These are phyloP conservation scores for Fusarium sp. DNA, from an alignment of 2,329 filamentous ascomycete species.

Conservation along the genomic window DNA sequence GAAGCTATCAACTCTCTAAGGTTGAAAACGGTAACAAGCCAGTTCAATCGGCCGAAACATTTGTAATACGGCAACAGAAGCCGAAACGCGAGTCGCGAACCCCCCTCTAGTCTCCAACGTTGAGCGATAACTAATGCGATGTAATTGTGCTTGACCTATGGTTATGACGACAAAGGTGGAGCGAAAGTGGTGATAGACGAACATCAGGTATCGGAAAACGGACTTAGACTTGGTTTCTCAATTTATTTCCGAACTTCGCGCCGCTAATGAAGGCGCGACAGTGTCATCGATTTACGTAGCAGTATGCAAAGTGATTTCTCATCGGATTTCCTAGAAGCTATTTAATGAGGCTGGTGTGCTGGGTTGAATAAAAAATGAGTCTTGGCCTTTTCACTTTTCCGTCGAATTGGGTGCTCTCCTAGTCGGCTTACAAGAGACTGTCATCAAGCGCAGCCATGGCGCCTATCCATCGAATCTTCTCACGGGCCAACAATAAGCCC, in stretches of 20 bases:
- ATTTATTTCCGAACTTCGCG: conserved; percentile 11
- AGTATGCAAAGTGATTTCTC: not conserved
- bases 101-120: not conserved
- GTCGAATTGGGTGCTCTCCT: not conserved
- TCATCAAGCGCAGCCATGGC: conserved; percentile 15
- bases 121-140: not conserved
- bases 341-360: not conserved
- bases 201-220: conserved; percentile 19
- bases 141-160: conserved; percentile 13
- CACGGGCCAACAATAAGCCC: conserved; percentile 29
- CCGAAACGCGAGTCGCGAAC: conserved; percentile 26
- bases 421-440: not conserved
- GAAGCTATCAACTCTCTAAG: not conserved
- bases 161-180: conserved; percentile 33
- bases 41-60: conserved; percentile 16
- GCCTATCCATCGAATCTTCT: conserved; percentile 32
- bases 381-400: conserved; percentile 2
- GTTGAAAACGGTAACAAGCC: not conserved
- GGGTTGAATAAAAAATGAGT: conserved; percentile 1
- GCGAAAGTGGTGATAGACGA: conserved; percentile 21
- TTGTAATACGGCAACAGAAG: conserved; percentile 22
- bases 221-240: conserved; percentile 25
- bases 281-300: conserved; percentile 20
- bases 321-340: not conserved
- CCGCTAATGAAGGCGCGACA: conserved; percentile 1